Percentiles rank a stretch among this genome's conserved stretches.
These are phyloP conservation scores for Alternaria incomplexa DNA, from an alignment of 2,329 filamentous ascomycete genomes.

Conservation along the genomic window DNA sequence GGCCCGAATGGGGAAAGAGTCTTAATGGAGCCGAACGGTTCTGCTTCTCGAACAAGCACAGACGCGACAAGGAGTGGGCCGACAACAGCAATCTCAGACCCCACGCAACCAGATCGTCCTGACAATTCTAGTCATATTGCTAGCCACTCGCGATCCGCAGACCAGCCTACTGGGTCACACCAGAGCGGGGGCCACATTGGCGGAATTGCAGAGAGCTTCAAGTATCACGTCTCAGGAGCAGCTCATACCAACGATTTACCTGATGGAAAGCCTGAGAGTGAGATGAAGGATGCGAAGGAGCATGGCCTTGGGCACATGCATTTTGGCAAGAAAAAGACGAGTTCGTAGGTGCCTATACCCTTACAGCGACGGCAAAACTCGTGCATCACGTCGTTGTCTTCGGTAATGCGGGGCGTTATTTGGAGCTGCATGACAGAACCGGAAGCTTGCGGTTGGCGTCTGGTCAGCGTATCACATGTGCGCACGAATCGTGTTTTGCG, in stretches of 20 bases:
- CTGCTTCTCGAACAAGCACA: conserved; percentile 13
- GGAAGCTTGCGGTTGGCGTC: conserved; percentile 8
- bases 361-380: not conserved
- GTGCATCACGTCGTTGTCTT: not conserved
- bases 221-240: conserved; percentile 38
- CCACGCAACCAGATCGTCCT: conserved; percentile 22
- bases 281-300: conserved; percentile 46
- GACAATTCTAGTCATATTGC: conserved; percentile 16
- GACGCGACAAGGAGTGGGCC: conserved; percentile 24
- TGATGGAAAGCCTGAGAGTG: conserved; percentile 49
- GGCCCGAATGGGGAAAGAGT: conserved; percentile 42
- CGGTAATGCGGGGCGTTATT: conserved; percentile 10
- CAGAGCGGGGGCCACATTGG: conserved; percentile 17
- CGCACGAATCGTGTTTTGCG: conserved; percentile 26
- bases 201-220: conserved; percentile 32
- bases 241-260: conserved; percentile 52
- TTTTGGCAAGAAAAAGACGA: conserved; percentile 26
- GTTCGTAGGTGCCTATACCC: conserved; percentile 18
- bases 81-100: conserved; percentile 14
- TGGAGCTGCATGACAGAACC: conserved; percentile 10
- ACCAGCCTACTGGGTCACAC: conserved; percentile 24
- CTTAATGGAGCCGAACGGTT: conserved; percentile 35
- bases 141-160: conserved; percentile 1
- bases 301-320: conserved; percentile 42
- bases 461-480: conserved; percentile 32